These are phyloP conservation scores for Parmelia sp. DNA, from an alignment of 495 filamentous ascomycete species.

Conservation along the genomic window DNA sequence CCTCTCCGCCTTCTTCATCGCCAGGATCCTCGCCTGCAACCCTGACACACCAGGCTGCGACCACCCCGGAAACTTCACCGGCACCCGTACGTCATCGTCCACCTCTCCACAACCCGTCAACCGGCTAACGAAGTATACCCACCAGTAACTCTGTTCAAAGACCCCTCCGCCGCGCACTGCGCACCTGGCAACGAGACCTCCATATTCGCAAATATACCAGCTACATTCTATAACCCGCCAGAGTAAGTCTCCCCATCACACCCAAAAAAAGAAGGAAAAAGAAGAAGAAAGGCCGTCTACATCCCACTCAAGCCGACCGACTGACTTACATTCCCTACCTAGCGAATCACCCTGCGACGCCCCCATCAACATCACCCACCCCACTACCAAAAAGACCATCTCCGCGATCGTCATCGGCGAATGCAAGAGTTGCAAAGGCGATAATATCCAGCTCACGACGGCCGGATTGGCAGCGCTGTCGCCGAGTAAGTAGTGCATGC, in stretches of 20 bases:
- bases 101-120: not conserved
- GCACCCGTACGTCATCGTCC: conserved; percentile 6
- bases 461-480: not conserved
- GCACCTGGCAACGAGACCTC: not conserved
- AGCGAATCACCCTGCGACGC: conserved; percentile 12
- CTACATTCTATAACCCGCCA: not conserved
- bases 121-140: not conserved
- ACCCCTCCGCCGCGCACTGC: conserved; percentile 3
- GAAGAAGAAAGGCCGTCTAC: too few relatives aligned
- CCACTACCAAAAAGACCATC: not conserved
- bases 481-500: not conserved
- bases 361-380: conserved; percentile 11
- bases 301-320: too few relatives aligned
- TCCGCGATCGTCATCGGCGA: not conserved
- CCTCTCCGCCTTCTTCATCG: not conserved
- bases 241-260: not conserved
- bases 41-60: not conserved
- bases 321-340: too few relatives aligned
- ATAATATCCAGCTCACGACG: not conserved
- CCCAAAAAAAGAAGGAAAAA: too few relatives aligned
- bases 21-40: conserved; percentile 4
- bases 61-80: conserved; percentile 7
- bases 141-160: not conserved
- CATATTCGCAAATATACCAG: conserved; percentile 1
- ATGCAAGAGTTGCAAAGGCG: not conserved